These are phyloP conservation scores for Blastobotrys terrestris DNA, from an alignment of 805 yeast genomes.

Conservation along the genomic window DNA sequence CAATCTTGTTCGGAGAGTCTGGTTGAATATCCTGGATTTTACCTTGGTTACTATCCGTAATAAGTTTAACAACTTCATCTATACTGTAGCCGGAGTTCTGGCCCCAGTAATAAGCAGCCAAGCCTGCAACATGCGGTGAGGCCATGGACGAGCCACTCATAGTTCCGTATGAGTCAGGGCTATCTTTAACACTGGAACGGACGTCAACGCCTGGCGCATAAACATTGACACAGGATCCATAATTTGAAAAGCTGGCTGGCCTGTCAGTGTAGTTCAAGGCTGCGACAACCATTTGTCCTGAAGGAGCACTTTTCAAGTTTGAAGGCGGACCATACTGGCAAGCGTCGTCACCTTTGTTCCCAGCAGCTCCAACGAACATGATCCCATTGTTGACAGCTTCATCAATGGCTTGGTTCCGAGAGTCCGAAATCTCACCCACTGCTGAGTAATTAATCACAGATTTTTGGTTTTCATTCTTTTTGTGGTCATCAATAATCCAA, in stretches of 20 bases:
- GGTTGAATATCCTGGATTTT: slow-evolving; percentile 10
- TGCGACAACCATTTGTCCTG: slow-evolving; percentile 79
- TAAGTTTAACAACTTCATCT: slow-evolving; percentile 13
- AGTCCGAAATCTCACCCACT: slow-evolving; percentile 88
- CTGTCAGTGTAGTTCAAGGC: slow-evolving; percentile 84
- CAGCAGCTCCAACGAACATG: slow-evolving; percentile 94
- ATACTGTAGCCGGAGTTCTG: slow-evolving; percentile 57
- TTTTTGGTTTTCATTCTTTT: slow-evolving; percentile 39
- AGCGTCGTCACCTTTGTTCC: slow-evolving; percentile 90
- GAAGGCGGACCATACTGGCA: slow-evolving; percentile 90
- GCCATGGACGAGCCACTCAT: slow-evolving; percentile 96
- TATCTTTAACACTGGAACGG: slow-evolving; percentile 43
- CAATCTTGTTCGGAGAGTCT: slow-evolving; percentile 18
- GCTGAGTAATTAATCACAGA: slow-evolving; percentile 73
- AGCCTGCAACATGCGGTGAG: slow-evolving; percentile 91
- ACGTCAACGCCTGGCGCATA: slow-evolving; percentile 95
- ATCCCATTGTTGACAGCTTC: slow-evolving; percentile 87
- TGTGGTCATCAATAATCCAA: slow-evolving; percentile 65
- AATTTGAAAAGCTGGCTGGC: slow-evolving; percentile 94
- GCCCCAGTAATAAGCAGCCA: slow-evolving; percentile 81
- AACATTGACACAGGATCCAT: slow-evolving; percentile 91
- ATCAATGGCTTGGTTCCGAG: slow-evolving; percentile 79
- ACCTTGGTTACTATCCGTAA: slow-evolving; percentile 16
- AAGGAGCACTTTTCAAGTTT: slow-evolving; percentile 9
- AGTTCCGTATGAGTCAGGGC: slow-evolving; percentile 26